Percentiles rank a stretch among this genome's conserved stretches.
Conservation (phyloP, 208 protist species). For the Trypanosoma scelopori region DNA sequence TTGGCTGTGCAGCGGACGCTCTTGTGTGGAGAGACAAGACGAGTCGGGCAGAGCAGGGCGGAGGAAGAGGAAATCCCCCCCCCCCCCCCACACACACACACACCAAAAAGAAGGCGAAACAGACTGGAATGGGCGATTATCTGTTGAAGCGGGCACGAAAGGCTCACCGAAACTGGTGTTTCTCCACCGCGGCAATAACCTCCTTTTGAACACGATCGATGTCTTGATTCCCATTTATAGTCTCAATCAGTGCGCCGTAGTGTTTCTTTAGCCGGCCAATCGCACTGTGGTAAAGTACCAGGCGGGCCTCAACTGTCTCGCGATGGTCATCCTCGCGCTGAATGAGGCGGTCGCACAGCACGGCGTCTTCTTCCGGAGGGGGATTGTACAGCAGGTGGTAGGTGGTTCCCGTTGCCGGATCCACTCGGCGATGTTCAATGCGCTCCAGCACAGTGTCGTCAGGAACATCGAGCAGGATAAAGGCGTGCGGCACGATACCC, state of each 20-base stretch:
- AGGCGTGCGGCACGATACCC: slow-evolving; percentile 63
- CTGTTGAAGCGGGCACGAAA: slow-evolving; percentile 1
- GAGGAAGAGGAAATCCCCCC: too few relatives aligned
- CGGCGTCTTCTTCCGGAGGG: slow-evolving; percentile 66
- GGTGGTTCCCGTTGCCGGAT: slow-evolving; percentile 75
- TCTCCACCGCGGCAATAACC: slow-evolving; percentile 39
- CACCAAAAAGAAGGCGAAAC: too few relatives aligned
- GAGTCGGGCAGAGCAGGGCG: too few relatives aligned
- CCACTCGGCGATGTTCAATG: slow-evolving; percentile 80
- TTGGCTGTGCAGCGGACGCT: too few relatives aligned
- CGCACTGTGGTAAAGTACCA: slow-evolving; percentile 71
- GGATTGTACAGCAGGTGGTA: slow-evolving; percentile 91
- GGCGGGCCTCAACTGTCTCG: slow-evolving; percentile 62
- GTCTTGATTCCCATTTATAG: slow-evolving; percentile 49
- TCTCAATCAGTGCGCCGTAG: slow-evolving; percentile 59
- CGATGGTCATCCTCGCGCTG: slow-evolving; percentile 84
- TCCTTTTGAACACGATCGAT: slow-evolving; percentile 42
- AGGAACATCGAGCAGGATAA: slow-evolving; percentile 71
- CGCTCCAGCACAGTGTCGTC: slow-evolving; percentile 81
- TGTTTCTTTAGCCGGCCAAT: slow-evolving; percentile 55
- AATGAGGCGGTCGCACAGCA: slow-evolving; percentile 74
- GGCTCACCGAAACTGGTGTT: slow-evolving; percentile 16
- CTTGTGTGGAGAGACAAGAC: too few relatives aligned
- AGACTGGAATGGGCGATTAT: too few relatives aligned
- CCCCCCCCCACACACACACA: too few relatives aligned